Evolutionary conservation across 345 rosid species (phyloP).

Genomic region (Carallia brachiata): DNA sequence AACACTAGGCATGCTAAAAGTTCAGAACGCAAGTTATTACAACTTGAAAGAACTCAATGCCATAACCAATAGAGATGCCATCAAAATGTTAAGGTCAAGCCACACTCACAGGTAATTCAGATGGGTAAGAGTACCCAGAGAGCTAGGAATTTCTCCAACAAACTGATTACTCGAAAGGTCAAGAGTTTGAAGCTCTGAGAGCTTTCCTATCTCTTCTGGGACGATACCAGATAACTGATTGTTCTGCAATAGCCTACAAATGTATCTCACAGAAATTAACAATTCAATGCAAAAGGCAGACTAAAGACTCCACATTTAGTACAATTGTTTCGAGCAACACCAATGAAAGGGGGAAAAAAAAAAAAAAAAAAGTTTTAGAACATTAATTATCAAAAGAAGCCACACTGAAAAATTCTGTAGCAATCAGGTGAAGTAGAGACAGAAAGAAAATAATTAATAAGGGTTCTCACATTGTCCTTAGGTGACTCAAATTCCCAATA

Average conservation of each 20-base stretch:
- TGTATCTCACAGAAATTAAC: neutral
- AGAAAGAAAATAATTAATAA: neutral
- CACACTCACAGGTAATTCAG: conserved; percentile 87
- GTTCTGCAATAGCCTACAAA: conserved; percentile 63
- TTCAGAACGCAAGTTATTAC: conserved; percentile 20
- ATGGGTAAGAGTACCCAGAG: conserved; percentile 66
- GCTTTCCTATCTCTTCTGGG: conserved; percentile 69
- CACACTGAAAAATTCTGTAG: neutral
- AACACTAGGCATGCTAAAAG: conserved; percentile 27
- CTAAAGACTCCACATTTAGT: neutral
- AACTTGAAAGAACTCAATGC: conserved; percentile 5
- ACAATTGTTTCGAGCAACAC: neutral
- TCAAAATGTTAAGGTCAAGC: conserved; percentile 16
- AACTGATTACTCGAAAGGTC: conserved; percentile 87
- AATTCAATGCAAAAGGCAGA: neutral
- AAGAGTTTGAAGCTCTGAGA: conserved; percentile 68
- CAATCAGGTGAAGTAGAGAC: neutral
- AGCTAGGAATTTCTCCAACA: conserved; percentile 71
- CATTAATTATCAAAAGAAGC: neutral
- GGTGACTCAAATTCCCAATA: conserved; percentile 74
- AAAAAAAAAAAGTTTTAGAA: neutral
- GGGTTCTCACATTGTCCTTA: conserved; percentile 62
- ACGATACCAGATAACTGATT: conserved; percentile 63
- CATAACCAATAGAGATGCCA: conserved; percentile 5
- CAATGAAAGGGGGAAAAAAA: neutral